Evolutionary conservation across 352 stramenopile genomes (phyloP).

Genomic region (Thalassiosira livingstoniorum): DNA sequence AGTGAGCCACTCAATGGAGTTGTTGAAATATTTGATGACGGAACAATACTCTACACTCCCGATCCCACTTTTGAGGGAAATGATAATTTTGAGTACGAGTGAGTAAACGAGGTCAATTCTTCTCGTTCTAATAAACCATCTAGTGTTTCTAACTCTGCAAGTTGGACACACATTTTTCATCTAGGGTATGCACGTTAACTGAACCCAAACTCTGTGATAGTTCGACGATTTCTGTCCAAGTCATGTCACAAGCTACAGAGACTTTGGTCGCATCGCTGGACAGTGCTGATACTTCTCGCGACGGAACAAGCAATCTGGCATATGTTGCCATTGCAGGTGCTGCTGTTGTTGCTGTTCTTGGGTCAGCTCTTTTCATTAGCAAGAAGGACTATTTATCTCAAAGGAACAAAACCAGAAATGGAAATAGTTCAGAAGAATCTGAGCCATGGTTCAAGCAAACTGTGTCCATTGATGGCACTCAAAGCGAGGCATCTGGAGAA

Average conservation of each 20-base stretch:
- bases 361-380: conserved; percentile 2
- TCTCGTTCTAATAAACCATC: too few relatives aligned
- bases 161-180: too few relatives aligned
- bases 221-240: neutral
- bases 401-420: neutral
- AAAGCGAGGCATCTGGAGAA: neutral
- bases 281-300: conserved; percentile 2
- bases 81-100: conserved; percentile 24
- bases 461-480: neutral
- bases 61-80: conserved; percentile 7
- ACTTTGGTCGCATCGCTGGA: conserved; percentile 1
- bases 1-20: conserved; percentile 1
- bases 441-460: neutral
- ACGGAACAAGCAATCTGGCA: neutral
- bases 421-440: conserved; percentile 3
- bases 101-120: too few relatives aligned
- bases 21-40: conserved; percentile 4
- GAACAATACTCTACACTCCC: conserved; percentile 18
- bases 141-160: too few relatives aligned
- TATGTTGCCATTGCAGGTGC: conserved; percentile 23
- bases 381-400: neutral
- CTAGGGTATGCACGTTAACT: neutral
- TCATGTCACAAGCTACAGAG: neutral
- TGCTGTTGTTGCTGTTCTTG: conserved; percentile 12
- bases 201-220: neutral